phyloP scores from a whole-genome alignment of 2,329 filamentous ascomycete genomes.

The Aureobasidium sp. region DNA sequence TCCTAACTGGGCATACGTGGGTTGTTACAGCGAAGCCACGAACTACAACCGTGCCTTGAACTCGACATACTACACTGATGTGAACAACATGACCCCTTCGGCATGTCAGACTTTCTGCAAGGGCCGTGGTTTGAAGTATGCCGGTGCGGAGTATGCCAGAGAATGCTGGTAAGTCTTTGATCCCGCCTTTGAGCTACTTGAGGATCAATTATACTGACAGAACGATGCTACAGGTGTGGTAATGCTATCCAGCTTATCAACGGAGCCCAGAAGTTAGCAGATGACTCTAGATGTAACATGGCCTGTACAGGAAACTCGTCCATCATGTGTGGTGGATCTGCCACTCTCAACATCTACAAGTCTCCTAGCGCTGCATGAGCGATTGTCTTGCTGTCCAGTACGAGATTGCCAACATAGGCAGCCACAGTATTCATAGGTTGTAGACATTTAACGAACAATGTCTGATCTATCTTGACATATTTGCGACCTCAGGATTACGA shows the following conservation, averaged over 20 bases:
- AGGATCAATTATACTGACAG: not conserved
- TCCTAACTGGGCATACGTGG: not conserved
- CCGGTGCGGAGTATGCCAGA: not conserved
- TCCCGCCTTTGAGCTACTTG: not conserved
- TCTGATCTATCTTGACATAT: not conserved
- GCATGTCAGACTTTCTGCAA: slow-evolving; percentile 2
- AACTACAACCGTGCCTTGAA: slow-evolving; percentile 9
- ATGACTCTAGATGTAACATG: not conserved
- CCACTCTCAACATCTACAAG: slow-evolving; percentile 7
- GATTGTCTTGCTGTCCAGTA: not conserved
- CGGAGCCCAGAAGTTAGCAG: not conserved
- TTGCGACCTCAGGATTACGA: not conserved
- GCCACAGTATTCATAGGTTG: not conserved
- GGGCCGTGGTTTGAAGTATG: not conserved
- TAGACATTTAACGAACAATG: not conserved
- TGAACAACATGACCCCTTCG: not conserved
- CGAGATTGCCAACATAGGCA: not conserved
- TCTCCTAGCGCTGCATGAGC: not conserved
- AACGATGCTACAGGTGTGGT: not conserved
- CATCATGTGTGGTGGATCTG: slow-evolving; percentile 1
- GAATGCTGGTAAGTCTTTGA: not conserved
- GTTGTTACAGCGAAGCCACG: slow-evolving; percentile 6
- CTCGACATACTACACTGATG: not conserved
- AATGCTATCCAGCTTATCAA: slow-evolving; percentile 3
- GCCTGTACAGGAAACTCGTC: not conserved